These are phyloP conservation scores for Dentipellis sp. DNA, from an alignment of 768 basidiomycete genomes.

Conservation along the genomic window DNA sequence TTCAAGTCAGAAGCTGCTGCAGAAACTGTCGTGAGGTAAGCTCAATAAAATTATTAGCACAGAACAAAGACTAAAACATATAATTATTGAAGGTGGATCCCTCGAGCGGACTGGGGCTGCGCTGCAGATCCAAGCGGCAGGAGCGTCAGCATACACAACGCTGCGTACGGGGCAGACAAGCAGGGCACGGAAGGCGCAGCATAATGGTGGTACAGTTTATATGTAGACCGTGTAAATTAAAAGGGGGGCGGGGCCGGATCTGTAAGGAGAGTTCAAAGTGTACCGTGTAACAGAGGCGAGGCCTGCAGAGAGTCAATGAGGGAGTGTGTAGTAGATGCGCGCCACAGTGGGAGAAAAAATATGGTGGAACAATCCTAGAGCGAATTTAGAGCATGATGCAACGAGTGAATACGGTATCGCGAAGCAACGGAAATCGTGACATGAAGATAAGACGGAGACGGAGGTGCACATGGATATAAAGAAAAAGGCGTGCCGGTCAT, in stretches of 20 bases:
- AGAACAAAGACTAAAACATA: background rate
- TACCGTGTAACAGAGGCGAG: constrained; percentile 3
- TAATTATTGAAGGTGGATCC: constrained; percentile 63
- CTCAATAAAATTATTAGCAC: constrained; percentile 9
- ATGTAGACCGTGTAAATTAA: constrained; percentile 20
- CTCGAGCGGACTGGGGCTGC: constrained; percentile 95
- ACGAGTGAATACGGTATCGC: constrained; percentile 15
- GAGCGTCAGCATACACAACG: constrained; percentile 91
- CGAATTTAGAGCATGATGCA: constrained; percentile 3
- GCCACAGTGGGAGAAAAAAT: constrained; percentile 1
- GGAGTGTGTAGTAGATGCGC: constrained; percentile 8
- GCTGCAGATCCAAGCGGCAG: constrained; percentile 90
- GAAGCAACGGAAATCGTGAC: constrained; percentile 9
- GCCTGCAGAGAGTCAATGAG: constrained; percentile 9
- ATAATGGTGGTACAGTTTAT: constrained; percentile 25
- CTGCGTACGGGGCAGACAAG: constrained; percentile 50
- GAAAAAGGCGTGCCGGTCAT: constrained; percentile 14
- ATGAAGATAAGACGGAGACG: constrained; percentile 6
- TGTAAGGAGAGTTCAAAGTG: constrained; percentile 13
- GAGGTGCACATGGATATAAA: constrained; percentile 5
- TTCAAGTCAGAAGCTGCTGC: constrained; percentile 87
- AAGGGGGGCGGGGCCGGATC: constrained; percentile 16
- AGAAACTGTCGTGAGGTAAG: constrained; percentile 81
- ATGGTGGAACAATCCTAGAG: constrained; percentile 3
- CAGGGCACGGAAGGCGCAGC: constrained; percentile 11